These are phyloP conservation scores for Collariella sp. DNA, from an alignment of 495 filamentous ascomycete species.

Conservation along the genomic window DNA sequence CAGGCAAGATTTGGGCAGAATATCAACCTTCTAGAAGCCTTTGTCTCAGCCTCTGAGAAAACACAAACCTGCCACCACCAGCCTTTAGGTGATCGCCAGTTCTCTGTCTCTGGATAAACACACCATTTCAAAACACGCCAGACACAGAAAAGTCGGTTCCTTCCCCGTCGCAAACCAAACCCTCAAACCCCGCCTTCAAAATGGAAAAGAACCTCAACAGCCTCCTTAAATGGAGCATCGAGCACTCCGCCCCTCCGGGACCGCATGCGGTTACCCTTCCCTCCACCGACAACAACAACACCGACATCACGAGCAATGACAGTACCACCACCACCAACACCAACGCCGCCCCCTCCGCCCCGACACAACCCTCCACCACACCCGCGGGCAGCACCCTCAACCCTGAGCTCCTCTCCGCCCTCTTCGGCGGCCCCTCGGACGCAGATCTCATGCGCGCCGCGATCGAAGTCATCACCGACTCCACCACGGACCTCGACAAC, in stretches of 20 bases:
- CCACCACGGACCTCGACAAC: conserved; percentile 58
- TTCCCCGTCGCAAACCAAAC: background rate
- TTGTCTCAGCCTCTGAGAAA: too few species aligned
- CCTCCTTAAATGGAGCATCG: conserved; percentile 90
- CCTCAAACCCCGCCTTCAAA: conserved; percentile 8
- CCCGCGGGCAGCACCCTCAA: conserved; percentile 39
- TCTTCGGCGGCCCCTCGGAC: conserved; percentile 74
- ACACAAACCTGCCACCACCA: too few species aligned
- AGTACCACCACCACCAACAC: conserved; percentile 10
- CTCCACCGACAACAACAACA: conserved; percentile 23
- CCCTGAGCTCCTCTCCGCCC: conserved; percentile 55
- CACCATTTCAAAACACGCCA: too few species aligned
- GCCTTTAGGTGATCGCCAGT: background rate
- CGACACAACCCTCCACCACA: conserved; percentile 15
- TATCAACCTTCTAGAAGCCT: background rate
- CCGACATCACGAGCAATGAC: conserved; percentile 19
- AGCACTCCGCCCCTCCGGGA: conserved; percentile 50
- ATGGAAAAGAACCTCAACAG: conserved; percentile 47
- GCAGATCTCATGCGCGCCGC: conserved; percentile 80
- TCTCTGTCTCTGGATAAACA: background rate
- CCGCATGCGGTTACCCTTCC: conserved; percentile 24
- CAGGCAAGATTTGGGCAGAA: conserved; percentile 4
- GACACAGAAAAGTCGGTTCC: too few species aligned
- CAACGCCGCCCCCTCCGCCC: conserved; percentile 36
- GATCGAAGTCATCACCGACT: conserved; percentile 64